Conservation (phyloP, 768 basidiomycete genomes). For the Sistotremastrum niveocremeum region DNA sequence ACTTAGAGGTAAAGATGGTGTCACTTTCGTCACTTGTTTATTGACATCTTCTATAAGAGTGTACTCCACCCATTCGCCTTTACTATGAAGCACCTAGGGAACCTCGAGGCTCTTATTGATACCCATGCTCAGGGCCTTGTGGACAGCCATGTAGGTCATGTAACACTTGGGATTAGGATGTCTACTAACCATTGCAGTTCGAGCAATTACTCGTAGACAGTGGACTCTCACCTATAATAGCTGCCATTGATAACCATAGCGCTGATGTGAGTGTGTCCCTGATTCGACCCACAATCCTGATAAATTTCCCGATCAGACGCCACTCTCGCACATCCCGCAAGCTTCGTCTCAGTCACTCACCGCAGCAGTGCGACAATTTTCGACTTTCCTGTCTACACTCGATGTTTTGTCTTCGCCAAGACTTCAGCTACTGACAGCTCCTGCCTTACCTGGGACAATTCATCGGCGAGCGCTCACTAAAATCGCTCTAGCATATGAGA, state of each 20-base stretch:
- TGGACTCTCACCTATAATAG: slow-evolving; percentile 24
- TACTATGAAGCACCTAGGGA: slow-evolving; percentile 42
- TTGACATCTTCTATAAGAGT: slow-evolving; percentile 25
- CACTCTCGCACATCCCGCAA: slow-evolving; percentile 61
- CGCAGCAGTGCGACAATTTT: slow-evolving; percentile 53
- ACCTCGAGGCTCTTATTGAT: slow-evolving; percentile 49
- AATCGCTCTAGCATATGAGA: slow-evolving; percentile 55
- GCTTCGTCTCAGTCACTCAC: slow-evolving; percentile 54
- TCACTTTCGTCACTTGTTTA: background rate
- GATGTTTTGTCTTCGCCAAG: slow-evolving; percentile 74
- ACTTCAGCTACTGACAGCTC: slow-evolving; percentile 57
- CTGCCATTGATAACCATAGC: slow-evolving; percentile 20
- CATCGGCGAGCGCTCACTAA: slow-evolving; percentile 64
- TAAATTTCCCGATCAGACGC: slow-evolving; percentile 29
- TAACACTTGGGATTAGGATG: background rate
- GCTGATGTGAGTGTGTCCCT: slow-evolving; percentile 15
- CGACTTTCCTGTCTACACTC: slow-evolving; percentile 70
- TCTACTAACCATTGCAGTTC: slow-evolving; percentile 14
- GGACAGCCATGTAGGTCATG: slow-evolving; percentile 63
- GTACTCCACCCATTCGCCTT: slow-evolving; percentile 58
- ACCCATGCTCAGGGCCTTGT: slow-evolving; percentile 49
- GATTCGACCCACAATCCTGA: too few relatives aligned
- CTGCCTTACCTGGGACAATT: slow-evolving; percentile 49
- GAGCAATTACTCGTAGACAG: slow-evolving; percentile 22
- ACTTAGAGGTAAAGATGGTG: slow-evolving; percentile 49